Evolutionary conservation across 495 filamentous ascomycete genomes (phyloP).

Genomic region (Neohortaea acidophila): DNA sequence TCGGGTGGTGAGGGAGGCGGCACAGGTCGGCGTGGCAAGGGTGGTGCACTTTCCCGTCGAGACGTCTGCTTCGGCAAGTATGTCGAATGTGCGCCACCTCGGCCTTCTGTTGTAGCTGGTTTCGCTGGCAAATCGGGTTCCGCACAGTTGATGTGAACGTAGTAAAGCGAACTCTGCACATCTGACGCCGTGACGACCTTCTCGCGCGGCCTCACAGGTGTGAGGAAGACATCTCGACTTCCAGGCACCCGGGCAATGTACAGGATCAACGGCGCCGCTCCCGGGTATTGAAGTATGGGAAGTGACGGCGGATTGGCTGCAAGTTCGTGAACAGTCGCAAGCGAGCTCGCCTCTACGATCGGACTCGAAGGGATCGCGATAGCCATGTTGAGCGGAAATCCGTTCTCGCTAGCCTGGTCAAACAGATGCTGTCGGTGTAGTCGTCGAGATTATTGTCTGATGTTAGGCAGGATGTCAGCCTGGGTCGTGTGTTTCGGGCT

Average conservation of each 20-base stretch:
- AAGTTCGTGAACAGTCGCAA: constrained; percentile 62
- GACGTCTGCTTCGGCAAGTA: neutral
- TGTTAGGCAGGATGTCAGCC: too few species aligned
- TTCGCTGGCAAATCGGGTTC: constrained; percentile 4
- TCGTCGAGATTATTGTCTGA: too few species aligned
- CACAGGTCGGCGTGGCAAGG: constrained; percentile 1
- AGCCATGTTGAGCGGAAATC: neutral
- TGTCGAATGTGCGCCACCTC: too few species aligned
- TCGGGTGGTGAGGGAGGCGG: neutral
- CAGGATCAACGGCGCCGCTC: constrained; percentile 52
- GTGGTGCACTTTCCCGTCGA: too few species aligned
- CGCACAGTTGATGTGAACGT: constrained; percentile 61
- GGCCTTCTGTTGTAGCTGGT: neutral
- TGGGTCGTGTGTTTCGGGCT: too few species aligned
- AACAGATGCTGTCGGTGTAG: too few species aligned
- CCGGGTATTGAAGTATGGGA: too few species aligned
- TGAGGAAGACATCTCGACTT: constrained; percentile 84
- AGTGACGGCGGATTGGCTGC: constrained; percentile 78
- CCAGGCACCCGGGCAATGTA: constrained; percentile 91
- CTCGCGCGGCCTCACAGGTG: constrained; percentile 68
- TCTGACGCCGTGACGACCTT: constrained; percentile 81
- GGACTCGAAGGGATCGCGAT: neutral
- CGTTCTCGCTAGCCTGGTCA: too few species aligned
- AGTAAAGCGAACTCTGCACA: constrained; percentile 77
- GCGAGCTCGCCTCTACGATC: constrained; percentile 58